Base-by-base conservation (phyloP, 306 rosid genomes). In the apple (Malus domestica) region DNA sequence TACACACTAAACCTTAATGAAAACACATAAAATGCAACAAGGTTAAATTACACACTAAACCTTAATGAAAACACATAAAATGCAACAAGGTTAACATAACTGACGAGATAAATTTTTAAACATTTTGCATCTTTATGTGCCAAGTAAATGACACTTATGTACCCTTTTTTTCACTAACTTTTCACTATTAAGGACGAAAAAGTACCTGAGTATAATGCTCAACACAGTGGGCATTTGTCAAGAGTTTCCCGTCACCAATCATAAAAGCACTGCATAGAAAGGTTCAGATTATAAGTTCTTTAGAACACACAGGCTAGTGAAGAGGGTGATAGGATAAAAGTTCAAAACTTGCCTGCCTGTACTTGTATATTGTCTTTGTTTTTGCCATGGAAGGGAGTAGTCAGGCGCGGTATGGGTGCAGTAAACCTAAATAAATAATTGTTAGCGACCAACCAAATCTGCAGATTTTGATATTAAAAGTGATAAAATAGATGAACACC, bases 311-410 rank as follows among this genome's bases (percentile, higher is more conserved):
- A n/a, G 44, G 22, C 70, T 42, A 40, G 16, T 16, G 46, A 73
- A 16, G 16, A 18, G 70, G 51, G 58, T 27, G 8, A 20, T 10
- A 59, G 29, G 12, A 67, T 46, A 72, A 12, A 63, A 77, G 70
- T 78, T 80, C 51, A 76, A 86, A 80, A 79, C 90, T 86, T 90
- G 84, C 99, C 99, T 92, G 83, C 97, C 97, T 18, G 99, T 95
- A 86, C 97, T 92, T 62, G 99, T 87, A 83, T 10, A 92, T 80
- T 92, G 99, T 85, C 99, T 87, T 83, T 92, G 99, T 74, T 92
- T 95, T 86, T 95, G 97, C 99, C 97, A 95, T 63, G 99, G 99
- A 83, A 95, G 97, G 64, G 99, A 95, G 81, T 95, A 95, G 83
- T 95, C 97, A 19, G 99, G 99, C 10, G 92, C 93, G 4, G 96